phyloP scores from a whole-genome alignment of 805 yeast species.

The Spathaspora boniae region DNA sequence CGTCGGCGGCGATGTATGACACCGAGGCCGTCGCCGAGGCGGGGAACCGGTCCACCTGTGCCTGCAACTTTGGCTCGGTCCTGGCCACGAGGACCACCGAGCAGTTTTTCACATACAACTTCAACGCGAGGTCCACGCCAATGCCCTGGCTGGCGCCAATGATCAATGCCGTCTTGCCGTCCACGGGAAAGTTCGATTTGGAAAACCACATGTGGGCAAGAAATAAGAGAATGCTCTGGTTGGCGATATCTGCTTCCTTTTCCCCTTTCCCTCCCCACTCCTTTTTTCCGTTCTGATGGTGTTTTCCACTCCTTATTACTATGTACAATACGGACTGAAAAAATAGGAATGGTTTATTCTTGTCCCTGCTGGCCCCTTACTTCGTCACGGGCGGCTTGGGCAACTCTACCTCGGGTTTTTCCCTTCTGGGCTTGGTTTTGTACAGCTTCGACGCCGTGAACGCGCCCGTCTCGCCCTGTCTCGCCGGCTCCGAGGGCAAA shows the following conservation, averaged over 20 bases:
- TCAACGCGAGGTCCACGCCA: slow-evolving; percentile 73
- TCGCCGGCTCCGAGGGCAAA: slow-evolving; percentile 27
- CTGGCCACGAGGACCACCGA: slow-evolving; percentile 76
- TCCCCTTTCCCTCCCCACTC: background rate
- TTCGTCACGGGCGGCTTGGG: slow-evolving; percentile 33
- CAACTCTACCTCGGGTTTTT: slow-evolving; percentile 13
- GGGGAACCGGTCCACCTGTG: slow-evolving; percentile 45
- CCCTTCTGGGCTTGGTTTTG: slow-evolving; percentile 26
- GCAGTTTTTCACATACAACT: slow-evolving; percentile 52
- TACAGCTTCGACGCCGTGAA: slow-evolving; percentile 32
- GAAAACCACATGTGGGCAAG: slow-evolving; percentile 21
- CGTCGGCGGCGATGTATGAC: slow-evolving; percentile 58
- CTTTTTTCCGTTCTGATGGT: background rate
- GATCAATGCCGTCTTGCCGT: slow-evolving; percentile 61
- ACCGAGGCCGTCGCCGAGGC: slow-evolving; percentile 23
- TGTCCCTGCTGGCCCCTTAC: background rate
- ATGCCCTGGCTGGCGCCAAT: slow-evolving; percentile 95
- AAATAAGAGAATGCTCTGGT: background rate
- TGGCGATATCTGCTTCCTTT: background rate
- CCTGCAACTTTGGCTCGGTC: slow-evolving; percentile 54
- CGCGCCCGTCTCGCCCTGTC: slow-evolving; percentile 24
- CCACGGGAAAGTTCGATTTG: slow-evolving; percentile 25
- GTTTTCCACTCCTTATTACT: too few species aligned
- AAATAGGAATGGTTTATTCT: background rate
- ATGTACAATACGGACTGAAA: slow-evolving; percentile 2